A percentile compares a stretch with the other conserved stretches of the same genome.
These are phyloP conservation scores for Rhizopus sp. DNA, from an alignment of 371 early-diverging fungal species.

Conservation along the genomic window DNA sequence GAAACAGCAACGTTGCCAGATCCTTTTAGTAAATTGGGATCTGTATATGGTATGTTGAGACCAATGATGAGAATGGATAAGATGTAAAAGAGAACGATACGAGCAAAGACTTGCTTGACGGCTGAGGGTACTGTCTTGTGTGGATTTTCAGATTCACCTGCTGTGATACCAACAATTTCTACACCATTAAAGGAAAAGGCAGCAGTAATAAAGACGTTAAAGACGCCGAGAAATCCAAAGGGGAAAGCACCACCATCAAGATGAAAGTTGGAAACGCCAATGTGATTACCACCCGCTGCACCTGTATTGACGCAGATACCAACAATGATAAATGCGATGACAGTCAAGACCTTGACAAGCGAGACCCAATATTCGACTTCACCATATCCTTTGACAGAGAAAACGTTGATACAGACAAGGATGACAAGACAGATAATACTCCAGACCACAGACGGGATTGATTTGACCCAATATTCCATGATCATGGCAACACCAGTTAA, in stretches of 20 bases:
- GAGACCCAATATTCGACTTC: slow-evolving; percentile 67
- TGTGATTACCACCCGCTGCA: slow-evolving; percentile 42
- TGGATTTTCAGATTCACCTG: slow-evolving; percentile 74
- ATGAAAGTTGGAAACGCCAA: slow-evolving; percentile 68
- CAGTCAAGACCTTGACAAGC: slow-evolving; percentile 58
- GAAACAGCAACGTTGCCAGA: slow-evolving; percentile 53
- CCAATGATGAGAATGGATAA: slow-evolving; percentile 75
- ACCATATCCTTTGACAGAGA: slow-evolving; percentile 72
- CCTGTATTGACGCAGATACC: slow-evolving; percentile 74
- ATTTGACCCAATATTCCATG: slow-evolving; percentile 78
- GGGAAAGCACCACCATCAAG: slow-evolving; percentile 77
- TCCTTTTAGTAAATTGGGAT: slow-evolving; percentile 52
- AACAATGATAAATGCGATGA: slow-evolving; percentile 72
- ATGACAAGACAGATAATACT: slow-evolving; percentile 59
- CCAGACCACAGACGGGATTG: slow-evolving; percentile 62
- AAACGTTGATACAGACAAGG: slow-evolving; percentile 62
- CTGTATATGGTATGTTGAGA: slow-evolving; percentile 68
- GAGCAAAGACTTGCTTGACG: slow-evolving; percentile 74
- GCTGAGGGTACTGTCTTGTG: slow-evolving; percentile 75
- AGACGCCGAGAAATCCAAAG: slow-evolving; percentile 71
- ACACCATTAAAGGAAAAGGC: slow-evolving; percentile 88
- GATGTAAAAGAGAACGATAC: slow-evolving; percentile 76
- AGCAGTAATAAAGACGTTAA: slow-evolving; percentile 73
- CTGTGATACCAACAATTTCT: slow-evolving; percentile 75
- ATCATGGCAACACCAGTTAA: slow-evolving; percentile 79